Evolutionary conservation across 345 rosid species (phyloP).

Genomic region (Lumnitzera littorea): DNA sequence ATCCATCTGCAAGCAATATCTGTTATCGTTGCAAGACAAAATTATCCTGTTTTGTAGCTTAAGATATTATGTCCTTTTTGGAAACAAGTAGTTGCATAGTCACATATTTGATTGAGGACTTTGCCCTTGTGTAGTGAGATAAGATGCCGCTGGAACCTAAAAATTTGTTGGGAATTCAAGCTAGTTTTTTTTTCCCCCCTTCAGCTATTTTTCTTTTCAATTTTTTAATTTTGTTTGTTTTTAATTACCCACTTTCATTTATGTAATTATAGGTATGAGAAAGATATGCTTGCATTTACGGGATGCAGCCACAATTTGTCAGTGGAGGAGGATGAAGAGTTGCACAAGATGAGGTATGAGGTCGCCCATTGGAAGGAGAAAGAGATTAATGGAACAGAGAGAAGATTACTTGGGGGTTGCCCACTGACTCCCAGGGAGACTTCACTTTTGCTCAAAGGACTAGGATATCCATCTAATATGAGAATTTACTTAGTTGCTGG

Average conservation of each 20-base stretch:
- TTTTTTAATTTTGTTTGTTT: no score
- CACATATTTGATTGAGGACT: no score
- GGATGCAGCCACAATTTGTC: conserved; percentile 91
- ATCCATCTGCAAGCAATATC: no score
- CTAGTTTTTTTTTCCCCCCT: no score
- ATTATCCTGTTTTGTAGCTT: no score
- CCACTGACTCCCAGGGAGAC: conserved; percentile 95
- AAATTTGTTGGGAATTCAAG: no score
- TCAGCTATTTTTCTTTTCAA: no score
- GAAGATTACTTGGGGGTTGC: conserved; percentile 84
- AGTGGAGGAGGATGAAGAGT: conserved; percentile 74
- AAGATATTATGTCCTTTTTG: no score
- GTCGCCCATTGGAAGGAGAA: conserved; percentile 91
- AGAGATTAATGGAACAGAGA: conserved; percentile 86
- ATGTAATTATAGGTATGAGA: conserved; percentile 60
- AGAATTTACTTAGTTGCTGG: conserved; percentile 95
- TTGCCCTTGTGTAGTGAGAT: no score
- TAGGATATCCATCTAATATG: conserved; percentile 68
- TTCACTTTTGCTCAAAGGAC: conserved; percentile 72
- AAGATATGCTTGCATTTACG: conserved; percentile 98
- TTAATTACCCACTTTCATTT: not conserved
- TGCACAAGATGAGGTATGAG: conserved; percentile 70
- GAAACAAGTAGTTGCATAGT: no score
- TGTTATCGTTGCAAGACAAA: no score
- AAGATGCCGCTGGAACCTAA: no score